Percentiles rank a stretch among this genome's conserved stretches.
phyloP scores from a whole-genome alignment of 495 filamentous ascomycete species.

The Jackrogersella minutella region DNA sequence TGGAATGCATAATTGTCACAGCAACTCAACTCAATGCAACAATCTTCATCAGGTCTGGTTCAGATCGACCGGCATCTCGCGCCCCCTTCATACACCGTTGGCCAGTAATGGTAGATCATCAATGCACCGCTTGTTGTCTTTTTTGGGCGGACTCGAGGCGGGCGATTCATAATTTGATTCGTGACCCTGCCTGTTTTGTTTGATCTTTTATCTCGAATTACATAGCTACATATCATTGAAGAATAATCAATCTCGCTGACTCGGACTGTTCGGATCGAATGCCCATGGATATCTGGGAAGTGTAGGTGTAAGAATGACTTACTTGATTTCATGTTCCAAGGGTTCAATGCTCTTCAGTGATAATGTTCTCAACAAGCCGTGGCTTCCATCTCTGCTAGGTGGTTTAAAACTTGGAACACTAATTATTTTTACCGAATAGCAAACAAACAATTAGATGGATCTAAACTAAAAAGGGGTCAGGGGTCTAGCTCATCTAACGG shows the following conservation, averaged over 20 bases:
- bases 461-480: background rate
- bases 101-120: constrained; percentile 30
- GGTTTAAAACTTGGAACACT: constrained; percentile 3
- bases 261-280: no score
- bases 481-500: constrained; percentile 26
- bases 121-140: constrained; percentile 27
- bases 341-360: no score
- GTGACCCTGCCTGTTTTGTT: background rate
- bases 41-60: constrained; percentile 11
- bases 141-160: constrained; percentile 1
- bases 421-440: constrained; percentile 2
- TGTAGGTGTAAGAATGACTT: no score
- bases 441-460: no score
- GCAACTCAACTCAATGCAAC: constrained; percentile 9
- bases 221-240: background rate
- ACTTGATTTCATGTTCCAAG: no score
- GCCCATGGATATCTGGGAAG: no score
- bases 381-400: no score
- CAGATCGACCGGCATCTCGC: constrained; percentile 23
- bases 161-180: background rate
- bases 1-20: constrained; percentile 13
- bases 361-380: no score
- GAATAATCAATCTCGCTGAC: no score
- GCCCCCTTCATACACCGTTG: constrained; percentile 14
- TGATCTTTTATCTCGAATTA: constrained; percentile 4